Evolutionary conservation across 257 asterid species (phyloP), one percentile per base, ranked within the genome.

Genomic region (Coffea canephora): DNA sequence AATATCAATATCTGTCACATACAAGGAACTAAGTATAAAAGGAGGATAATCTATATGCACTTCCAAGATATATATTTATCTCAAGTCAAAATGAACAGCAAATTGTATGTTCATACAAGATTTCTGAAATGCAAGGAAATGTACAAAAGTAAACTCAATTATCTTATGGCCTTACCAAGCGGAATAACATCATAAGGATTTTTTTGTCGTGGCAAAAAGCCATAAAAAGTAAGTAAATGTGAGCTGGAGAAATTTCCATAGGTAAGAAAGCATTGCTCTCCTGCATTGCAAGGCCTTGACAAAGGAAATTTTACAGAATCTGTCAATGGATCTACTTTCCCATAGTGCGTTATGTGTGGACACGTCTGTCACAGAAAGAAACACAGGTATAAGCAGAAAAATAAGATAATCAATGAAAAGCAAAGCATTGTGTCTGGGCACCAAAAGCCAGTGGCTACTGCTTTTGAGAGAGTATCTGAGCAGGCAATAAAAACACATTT

Each of bases 201-300:
- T 78, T 91, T 94, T 71, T 87, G 90, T 86, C 65, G 86, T 43
- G 99, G 94, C 54, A 95, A 78, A 88, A 95, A 95, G 82, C 99
- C 99, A 68, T 95, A 95, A 87, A 95, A 95, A 70, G 97, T 92
- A 78, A 95, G 82, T 61, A 92, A 84, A 88, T 95, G 99, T 80
- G 98, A 92, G 83, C 91, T 92, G 80, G 97, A 90, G 72, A 91
- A 87, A 81, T 85, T 91, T 73, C 99, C 99, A 79, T 95, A 95
- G 81, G 97, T 90, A 78, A 93, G 97, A 86, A 90, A 92, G 81
- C 97, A 93, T 81, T 95, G 94, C 78, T 93, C 97, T 80, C 99
- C 97, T 8, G 90, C 84, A 77, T 54, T 79, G 87, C 98, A 93
- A 43, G 93, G 77, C 83, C 99, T 92, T 18, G 99, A 92, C 82